Conservation (phyloP, 2,329 filamentous ascomycete genomes). For the Colletotrichum salicis region DNA sequence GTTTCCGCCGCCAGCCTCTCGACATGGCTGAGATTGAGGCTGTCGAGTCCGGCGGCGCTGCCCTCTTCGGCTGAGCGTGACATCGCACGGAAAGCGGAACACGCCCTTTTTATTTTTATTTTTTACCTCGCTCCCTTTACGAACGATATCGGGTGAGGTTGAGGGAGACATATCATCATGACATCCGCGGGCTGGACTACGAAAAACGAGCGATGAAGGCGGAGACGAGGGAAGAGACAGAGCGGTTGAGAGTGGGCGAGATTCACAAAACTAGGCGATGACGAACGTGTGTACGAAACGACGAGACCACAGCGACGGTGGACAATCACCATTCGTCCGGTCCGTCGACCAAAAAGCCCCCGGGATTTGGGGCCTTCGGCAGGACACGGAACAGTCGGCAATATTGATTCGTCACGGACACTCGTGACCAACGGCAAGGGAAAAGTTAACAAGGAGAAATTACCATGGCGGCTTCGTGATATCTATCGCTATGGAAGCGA, state of each 20-base stretch:
- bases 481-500: not conserved
- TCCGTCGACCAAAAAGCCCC: not conserved
- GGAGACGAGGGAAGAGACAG: not conserved
- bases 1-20: slow-evolving; percentile 83
- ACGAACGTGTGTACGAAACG: not conserved
- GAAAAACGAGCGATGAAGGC: slow-evolving; percentile 1
- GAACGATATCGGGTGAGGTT: not conserved
- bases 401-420: not conserved
- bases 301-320: not conserved
- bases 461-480: slow-evolving; percentile 2
- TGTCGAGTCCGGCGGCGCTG: slow-evolving; percentile 90
- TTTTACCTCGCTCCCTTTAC: not conserved
- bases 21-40: slow-evolving; percentile 91
- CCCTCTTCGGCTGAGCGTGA: slow-evolving; percentile 57
- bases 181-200: not conserved
- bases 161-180: not conserved
- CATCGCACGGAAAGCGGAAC: not conserved
- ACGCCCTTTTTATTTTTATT: not conserved
- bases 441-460: not conserved
- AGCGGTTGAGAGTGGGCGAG: not conserved
- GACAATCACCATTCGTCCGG: not conserved
- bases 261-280: not conserved
- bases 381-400: slow-evolving; percentile 9
- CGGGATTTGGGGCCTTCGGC: slow-evolving; percentile 10
- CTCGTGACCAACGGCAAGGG: not conserved